Base-by-base conservation (phyloP, 345 rosid species). In the Euphorbia pulcherrima region DNA sequence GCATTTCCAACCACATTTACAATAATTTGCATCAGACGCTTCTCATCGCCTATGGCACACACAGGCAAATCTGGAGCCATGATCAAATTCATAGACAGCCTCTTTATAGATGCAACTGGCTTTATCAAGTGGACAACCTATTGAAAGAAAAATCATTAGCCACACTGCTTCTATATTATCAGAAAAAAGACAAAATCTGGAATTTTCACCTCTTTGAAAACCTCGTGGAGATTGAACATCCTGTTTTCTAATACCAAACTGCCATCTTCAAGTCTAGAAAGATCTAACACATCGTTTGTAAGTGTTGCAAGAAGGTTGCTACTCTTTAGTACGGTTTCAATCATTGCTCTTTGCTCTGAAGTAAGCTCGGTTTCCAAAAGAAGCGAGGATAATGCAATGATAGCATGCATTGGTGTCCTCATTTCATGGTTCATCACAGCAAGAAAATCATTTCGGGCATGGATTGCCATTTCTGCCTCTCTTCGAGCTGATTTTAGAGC, bases 341-440 rank as follows among this genome's bases (percentile, higher is more conserved):
- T 84, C 94, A 93, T 89, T 57, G 85, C 82, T 76, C 98, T 89
- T 72, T 89, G 91, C 53, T 90, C 97, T 11, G 92, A 84, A 69
- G 84, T 82, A 44, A 87, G 78, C 63, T 85, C 94, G 17, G 97
- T 89, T 80, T 93, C 97, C 24, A 90, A 80, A 64, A 90, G 87
- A 65, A 93, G 98, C 17, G 97, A 90, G 58, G 96, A 93, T 46
- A 90, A 66, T 33, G 98, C 87, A 75, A 90, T 89, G 64, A 86
- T 80, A 67, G 98, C 95, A 77, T 89, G 96, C 86, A 86, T 89
- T 26, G 96, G 96, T 41, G 94, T 93, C 74, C 96, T 86, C 97
- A 93, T 93, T 76, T 93, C 98, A 72, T 90, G 97, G 84, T 90
- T 93, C 98, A 93, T 90, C 73, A 93, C 97, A 26, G 96, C 85